Base-by-base conservation (phyloP, 495 filamentous ascomycete genomes). In the Chlorociboria aeruginascens region DNA sequence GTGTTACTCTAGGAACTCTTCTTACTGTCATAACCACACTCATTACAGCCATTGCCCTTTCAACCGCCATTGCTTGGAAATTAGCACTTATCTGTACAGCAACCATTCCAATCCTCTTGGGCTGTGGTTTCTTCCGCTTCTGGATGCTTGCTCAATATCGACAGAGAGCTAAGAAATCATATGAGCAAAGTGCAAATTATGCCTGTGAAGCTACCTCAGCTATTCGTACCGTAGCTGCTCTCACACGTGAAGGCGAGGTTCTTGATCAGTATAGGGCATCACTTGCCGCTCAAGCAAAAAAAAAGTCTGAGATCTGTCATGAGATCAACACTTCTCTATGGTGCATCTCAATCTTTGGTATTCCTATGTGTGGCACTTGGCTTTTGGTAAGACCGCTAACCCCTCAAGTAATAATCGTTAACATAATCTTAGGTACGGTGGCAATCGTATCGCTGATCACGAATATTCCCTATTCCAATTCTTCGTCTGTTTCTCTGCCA, bases 201-300 rank as follows among this genome's bases (percentile, higher is more conserved):
- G 90, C 90, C 17, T 94, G 89, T 50, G 90, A 97, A 59, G 87
- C 88, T 30, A 89, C 89, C 33, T 81, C 79, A 6, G 86, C 89
- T 12, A 95, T 95, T 58, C 84, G 89, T 28, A 97, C 89, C 20
- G 87, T 97, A 17, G 89, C 89, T n/a, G 83, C 82, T 25, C 71
- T 96, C 31, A 92, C 87, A 1, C 74, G 88, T 34, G 89, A 96
- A 63, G 59, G 68, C 0, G 86, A 95, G 57, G 89, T 98, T 3
- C 74, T 83, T 61, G 47, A 65, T 16, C 68, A 78, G 30, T 98
- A 97, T 61, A 82, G 79, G 45, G 50, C 61, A 3, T 77, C 83
- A 51, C 71, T 96, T 28, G 73, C 72, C 1, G 58, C 59, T 2
- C 87, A 94, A 57, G 71, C 67, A 11, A 63, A 65, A 30, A 30